Evolutionary conservation across 2,329 filamentous ascomycete species (phyloP).

Genomic region (Zymoseptoria ardabiliae): DNA sequence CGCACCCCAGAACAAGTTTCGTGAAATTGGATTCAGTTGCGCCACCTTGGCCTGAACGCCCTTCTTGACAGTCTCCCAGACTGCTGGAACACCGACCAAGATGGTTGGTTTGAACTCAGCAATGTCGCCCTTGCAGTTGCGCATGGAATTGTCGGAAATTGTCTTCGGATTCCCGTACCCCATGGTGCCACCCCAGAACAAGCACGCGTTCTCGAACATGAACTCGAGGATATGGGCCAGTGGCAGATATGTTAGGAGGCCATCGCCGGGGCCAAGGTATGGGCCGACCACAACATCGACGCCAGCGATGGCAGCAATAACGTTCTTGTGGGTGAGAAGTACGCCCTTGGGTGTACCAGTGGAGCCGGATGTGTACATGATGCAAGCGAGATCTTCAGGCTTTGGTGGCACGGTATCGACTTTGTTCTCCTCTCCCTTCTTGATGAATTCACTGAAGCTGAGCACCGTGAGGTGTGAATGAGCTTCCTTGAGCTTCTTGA

Average conservation of each 20-base stretch:
- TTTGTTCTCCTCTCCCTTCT: slow-evolving; percentile 57
- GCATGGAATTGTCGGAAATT: slow-evolving; percentile 74
- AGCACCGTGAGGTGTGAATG: slow-evolving; percentile 47
- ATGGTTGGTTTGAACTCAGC: slow-evolving; percentile 83
- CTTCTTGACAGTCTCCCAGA: slow-evolving; percentile 97
- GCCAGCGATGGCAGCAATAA: slow-evolving; percentile 76
- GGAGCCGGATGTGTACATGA: slow-evolving; percentile 78
- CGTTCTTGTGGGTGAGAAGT: slow-evolving; percentile 69
- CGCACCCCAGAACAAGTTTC: slow-evolving; percentile 70
- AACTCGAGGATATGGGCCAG: slow-evolving; percentile 96
- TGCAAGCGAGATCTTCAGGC: slow-evolving; percentile 72
- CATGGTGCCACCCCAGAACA: slow-evolving; percentile 85
- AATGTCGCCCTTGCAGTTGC: slow-evolving; percentile 89
- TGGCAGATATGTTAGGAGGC: slow-evolving; percentile 82
- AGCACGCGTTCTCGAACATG: slow-evolving; percentile 82
- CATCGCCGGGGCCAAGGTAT: slow-evolving; percentile 69
- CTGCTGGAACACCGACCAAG: slow-evolving; percentile 87
- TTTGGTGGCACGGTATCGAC: slow-evolving; percentile 64
- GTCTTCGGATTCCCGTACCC: slow-evolving; percentile 91
- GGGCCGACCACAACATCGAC: slow-evolving; percentile 70
- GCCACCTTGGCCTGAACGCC: slow-evolving; percentile 78
- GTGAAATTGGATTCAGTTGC: slow-evolving; percentile 59
- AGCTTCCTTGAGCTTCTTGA: slow-evolving; percentile 47
- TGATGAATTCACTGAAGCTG: slow-evolving; percentile 50
- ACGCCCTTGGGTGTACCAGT: slow-evolving; percentile 87